Base-by-base conservation (phyloP, 495 filamentous ascomycete genomes). In the Podospora conica region DNA sequence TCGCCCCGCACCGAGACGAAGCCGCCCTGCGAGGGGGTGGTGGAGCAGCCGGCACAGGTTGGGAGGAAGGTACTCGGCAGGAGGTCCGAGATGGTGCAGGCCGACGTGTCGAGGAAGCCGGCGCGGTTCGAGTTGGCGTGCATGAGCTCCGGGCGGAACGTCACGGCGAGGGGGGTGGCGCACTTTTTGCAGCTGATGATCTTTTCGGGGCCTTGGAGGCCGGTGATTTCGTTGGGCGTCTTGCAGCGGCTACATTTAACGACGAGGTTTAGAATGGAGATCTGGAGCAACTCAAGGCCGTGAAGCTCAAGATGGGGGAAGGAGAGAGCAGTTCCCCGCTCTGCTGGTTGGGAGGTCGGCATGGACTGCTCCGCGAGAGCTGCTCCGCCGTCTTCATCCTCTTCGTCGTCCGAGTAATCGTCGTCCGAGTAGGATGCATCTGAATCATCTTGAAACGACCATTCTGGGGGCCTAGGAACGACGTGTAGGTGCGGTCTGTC, bases 181-280 rank as follows among this genome's bases (percentile, higher is more conserved):
- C 92, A 96, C 72, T 96, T 96, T 63, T 84, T 88, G 82, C 93
- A 96, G 53, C 81, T 79, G 48, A 73, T 71, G 0, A 74, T 55
- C 65, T 82, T 83, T 69, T 60, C 28, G 73, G 77, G 61, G 77
- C 71, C 20, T 83, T 85, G 40, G 12, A 97, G 78, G 28, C 86
- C 87, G 53, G 83, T 85, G 21, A 93, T 77, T 66, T 96, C 92
- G 73, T 86, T 86, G 3, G 82, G 72, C 53, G 89, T 89, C 75
- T 91, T 95, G 81, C 93, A 97, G 53, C 92, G 85, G 31, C 88
- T 87, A 76, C 93, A 97, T 72, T 93, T 94, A 61, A 95, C 77
- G 1, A 83, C 89, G 63, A 96, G 80, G 54, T 82, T 87, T n/a
- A 96, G 79, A 12, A 83, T 79, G 0, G 82, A 74, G 3, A 96